These are phyloP conservation scores for Ascochyta pisi DNA, from an alignment of 2,329 filamentous ascomycete species.

Conservation along the genomic window DNA sequence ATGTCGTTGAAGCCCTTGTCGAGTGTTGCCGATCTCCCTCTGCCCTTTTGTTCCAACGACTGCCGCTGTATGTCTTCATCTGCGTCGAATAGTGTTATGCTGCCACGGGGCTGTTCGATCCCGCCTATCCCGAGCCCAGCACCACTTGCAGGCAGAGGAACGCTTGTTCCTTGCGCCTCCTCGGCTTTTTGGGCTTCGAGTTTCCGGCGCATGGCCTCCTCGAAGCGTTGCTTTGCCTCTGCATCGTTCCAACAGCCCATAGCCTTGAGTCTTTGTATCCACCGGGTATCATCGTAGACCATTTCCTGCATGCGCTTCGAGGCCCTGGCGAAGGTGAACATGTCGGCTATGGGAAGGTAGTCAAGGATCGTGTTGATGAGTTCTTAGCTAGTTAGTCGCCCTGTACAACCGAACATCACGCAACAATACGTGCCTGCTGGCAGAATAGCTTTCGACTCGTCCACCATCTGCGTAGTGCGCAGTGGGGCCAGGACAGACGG, in stretches of 20 bases:
- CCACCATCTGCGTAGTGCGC: constrained; percentile 80
- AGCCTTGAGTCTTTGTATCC: constrained; percentile 82
- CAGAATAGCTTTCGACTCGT: constrained; percentile 76
- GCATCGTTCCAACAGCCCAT: constrained; percentile 94
- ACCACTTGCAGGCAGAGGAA: constrained; percentile 39
- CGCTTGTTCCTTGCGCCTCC: constrained; percentile 48
- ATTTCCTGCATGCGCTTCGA: constrained; percentile 92
- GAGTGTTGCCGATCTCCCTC: constrained; percentile 44
- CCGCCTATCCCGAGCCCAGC: constrained; percentile 49
- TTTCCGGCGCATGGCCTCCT: constrained; percentile 67
- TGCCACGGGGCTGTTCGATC: constrained; percentile 41
- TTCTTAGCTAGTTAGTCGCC: constrained; percentile 60
- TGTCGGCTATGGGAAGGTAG: constrained; percentile 83
- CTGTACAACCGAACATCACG: neutral
- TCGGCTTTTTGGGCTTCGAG: constrained; percentile 63
- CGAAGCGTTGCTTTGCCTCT: constrained; percentile 81
- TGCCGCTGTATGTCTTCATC: constrained; percentile 67
- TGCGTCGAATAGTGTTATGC: constrained; percentile 77
- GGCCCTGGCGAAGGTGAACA: constrained; percentile 82
- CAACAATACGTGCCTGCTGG: constrained; percentile 71
- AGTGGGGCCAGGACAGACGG: constrained; percentile 73
- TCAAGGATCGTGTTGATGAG: constrained; percentile 88
- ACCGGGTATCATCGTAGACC: constrained; percentile 97
- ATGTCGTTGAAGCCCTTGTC: constrained; percentile 84
- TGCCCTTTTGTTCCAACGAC: constrained; percentile 43